Percentiles rank a stretch among this genome's conserved stretches.
These are phyloP conservation scores for Periconia sp. DNA, from an alignment of 2,329 filamentous ascomycete species.

Conservation along the genomic window DNA sequence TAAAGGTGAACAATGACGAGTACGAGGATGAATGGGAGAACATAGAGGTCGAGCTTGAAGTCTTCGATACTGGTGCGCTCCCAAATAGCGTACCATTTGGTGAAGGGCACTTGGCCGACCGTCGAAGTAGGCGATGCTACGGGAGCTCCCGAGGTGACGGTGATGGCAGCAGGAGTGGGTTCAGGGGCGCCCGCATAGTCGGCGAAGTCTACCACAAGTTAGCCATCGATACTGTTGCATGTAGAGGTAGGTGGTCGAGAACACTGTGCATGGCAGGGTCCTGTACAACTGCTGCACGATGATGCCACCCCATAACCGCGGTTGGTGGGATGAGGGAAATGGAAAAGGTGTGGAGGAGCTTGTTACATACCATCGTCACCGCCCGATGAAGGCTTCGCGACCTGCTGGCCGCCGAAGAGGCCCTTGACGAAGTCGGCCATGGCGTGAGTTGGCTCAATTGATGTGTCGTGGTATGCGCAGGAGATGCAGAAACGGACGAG, in stretches of 20 bases:
- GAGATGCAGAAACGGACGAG: neutral
- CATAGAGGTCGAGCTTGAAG: slow-evolving; percentile 83
- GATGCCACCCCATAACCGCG: slow-evolving; percentile 7
- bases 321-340: slow-evolving; percentile 7
- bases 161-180: slow-evolving; percentile 56
- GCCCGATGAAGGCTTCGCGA: slow-evolving; percentile 51
- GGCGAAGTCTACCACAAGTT: slow-evolving; percentile 71
- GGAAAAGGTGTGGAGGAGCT: neutral
- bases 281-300: no score
- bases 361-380: slow-evolving; percentile 64
- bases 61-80: slow-evolving; percentile 83
- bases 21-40: slow-evolving; percentile 73
- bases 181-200: slow-evolving; percentile 84
- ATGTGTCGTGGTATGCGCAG: slow-evolving; percentile 5
- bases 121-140: slow-evolving; percentile 44
- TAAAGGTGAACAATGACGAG: slow-evolving; percentile 79
- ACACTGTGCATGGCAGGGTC: no score
- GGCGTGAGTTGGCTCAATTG: slow-evolving; percentile 22
- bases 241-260: no score
- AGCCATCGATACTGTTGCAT: slow-evolving; percentile 1
- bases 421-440: slow-evolving; percentile 64
- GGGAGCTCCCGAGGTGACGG: slow-evolving; percentile 40
- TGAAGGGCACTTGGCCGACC: slow-evolving; percentile 64
- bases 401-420: slow-evolving; percentile 69
- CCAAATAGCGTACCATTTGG: slow-evolving; percentile 96